phyloP scores from a whole-genome alignment of 345 rosid genomes.

The Odontarrhena argentea region DNA sequence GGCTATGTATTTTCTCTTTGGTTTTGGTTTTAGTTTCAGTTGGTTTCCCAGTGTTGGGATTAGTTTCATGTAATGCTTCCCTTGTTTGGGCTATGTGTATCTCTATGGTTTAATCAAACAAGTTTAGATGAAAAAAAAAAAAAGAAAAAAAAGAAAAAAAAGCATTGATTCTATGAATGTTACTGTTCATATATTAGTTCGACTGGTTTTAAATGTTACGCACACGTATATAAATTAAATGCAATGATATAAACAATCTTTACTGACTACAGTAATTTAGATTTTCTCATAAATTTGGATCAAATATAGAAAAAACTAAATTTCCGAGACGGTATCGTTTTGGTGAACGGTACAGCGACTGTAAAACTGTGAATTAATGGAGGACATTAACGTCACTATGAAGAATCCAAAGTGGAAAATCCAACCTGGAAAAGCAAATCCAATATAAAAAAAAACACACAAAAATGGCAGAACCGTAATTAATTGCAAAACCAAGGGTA shows the following conservation, averaged over 20 bases:
- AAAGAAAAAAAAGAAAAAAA: not conserved
- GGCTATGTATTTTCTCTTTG: no score
- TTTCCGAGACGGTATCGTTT: slow-evolving; percentile 11
- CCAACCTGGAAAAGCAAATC: slow-evolving; percentile 36
- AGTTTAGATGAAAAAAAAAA: no score
- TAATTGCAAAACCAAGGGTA: slow-evolving; percentile 17
- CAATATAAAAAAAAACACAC: not conserved
- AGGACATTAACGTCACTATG: slow-evolving; percentile 22
- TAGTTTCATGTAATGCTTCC: no score
- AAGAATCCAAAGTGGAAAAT: slow-evolving; percentile 27
- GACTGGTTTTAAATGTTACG: slow-evolving; percentile 1
- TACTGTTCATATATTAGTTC: not conserved
- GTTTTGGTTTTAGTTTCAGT: no score
- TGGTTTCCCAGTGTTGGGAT: no score
- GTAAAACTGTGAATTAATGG: not conserved
- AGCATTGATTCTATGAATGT: slow-evolving; percentile 9
- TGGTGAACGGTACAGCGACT: not conserved
- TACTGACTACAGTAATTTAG: not conserved
- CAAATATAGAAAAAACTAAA: not conserved
- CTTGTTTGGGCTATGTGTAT: no score
- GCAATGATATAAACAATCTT: slow-evolving; percentile 9
- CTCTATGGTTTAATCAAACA: no score
- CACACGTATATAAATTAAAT: slow-evolving; percentile 23
- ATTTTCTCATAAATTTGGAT: not conserved
- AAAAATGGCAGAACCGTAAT: slow-evolving; percentile 41